Percentiles rank a stretch among this genome's conserved stretches.
phyloP scores from a whole-genome alignment of 257 asterid species.

The Lycium barbarum region DNA sequence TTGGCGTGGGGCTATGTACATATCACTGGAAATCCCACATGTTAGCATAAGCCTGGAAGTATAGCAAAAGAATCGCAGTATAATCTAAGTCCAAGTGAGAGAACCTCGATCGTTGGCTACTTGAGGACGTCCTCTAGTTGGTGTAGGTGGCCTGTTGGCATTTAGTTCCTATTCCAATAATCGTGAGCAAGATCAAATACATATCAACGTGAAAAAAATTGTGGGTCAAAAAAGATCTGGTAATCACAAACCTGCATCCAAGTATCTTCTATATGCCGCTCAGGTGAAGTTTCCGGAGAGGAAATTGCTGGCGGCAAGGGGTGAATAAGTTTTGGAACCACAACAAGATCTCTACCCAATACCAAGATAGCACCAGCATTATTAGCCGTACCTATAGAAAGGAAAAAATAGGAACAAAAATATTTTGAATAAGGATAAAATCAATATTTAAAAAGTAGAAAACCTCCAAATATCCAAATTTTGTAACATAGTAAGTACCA shows the following conservation, averaged over 20 bases:
- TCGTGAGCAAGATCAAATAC: background rate
- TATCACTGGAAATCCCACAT: slow-evolving; percentile 61
- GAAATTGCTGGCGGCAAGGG: slow-evolving; percentile 91
- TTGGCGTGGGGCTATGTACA: slow-evolving; percentile 64
- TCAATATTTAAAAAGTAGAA: background rate
- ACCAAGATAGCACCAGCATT: slow-evolving; percentile 99
- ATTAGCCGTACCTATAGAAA: slow-evolving; percentile 81
- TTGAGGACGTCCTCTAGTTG: slow-evolving; percentile 98
- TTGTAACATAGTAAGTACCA: slow-evolving; percentile 68
- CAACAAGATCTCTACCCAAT: slow-evolving; percentile 97
- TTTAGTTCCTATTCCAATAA: slow-evolving; percentile 75
- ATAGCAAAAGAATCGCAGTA: slow-evolving; percentile 48
- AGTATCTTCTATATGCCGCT: slow-evolving; percentile 79
- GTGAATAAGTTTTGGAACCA: slow-evolving; percentile 93
- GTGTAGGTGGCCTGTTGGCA: slow-evolving; percentile 97
- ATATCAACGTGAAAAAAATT: background rate
- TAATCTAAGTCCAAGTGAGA: slow-evolving; percentile 88
- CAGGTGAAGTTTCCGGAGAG: slow-evolving; percentile 92
- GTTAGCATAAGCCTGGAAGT: slow-evolving; percentile 60
- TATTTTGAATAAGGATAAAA: background rate
- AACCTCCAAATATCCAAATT: background rate
- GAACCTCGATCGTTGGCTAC: slow-evolving; percentile 90
- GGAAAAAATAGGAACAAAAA: slow-evolving; percentile 12
- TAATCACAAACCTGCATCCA: slow-evolving; percentile 89
- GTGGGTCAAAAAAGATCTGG: background rate